Base-by-base conservation (phyloP, 2,329 filamentous ascomycete genomes). In the Lachnellula cervina region DNA sequence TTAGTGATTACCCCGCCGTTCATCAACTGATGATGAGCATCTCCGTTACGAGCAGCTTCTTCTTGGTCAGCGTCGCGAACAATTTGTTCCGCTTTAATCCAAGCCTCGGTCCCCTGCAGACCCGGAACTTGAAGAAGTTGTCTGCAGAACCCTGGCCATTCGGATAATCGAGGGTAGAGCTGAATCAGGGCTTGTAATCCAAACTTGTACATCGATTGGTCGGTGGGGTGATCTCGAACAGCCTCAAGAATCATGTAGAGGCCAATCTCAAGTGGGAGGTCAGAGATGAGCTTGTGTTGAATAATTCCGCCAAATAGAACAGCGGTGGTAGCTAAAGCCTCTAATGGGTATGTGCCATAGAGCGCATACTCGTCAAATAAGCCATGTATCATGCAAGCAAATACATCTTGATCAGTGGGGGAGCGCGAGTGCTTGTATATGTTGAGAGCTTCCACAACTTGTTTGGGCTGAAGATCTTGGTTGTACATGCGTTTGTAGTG, bases 401-500 rank as follows among this genome's bases (percentile, higher is more conserved):
- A 99, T 6, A 97, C 82, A 69, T 99, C 94, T 70, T 97, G 94
- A 58, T 97, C 90, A 16, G 87, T 76, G 1, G 90, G 81, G 58
- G 94, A 88, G 48, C 84, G 83, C 0, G 95, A 97, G 54, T 85
- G 85, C 71, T 99, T 97, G 75, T 96, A 96, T 54, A 83, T 81
- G 61, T 90, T 86, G 66, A 99, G 82, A 40, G 90, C 83, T 59
- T 89, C 86, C 51, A 99, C 88, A 61, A 99, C 89, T 53, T 90
- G 84, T 54, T 90, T 84, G 17, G 97, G 89, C 60, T 93, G 87
- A 19, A 92, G 84, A 63, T 97, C 90, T 62, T 90, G 88, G 62
- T 90, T 89, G 70, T 99, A 99, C 92, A 99, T 97, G 67, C 89
- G 89, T 73, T 96, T 97, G 72, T 97, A 99, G 60, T 96, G 87